Base-by-base conservation (phyloP, 2,329 filamentous ascomycete species). In the Beauveria bassiana region DNA sequence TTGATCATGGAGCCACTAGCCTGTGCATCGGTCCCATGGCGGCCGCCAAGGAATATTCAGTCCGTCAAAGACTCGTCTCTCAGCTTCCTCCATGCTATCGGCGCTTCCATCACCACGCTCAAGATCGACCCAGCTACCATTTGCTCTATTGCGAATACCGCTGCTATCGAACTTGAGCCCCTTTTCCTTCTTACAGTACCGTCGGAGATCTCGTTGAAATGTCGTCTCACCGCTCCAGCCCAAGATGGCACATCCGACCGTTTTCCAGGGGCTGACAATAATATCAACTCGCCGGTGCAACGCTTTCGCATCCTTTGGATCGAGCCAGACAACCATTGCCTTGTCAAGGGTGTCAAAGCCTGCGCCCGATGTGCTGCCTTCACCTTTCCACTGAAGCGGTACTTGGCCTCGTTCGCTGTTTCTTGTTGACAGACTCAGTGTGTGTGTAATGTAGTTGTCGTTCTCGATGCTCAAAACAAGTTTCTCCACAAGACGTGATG, bases 301-400 rank as follows among this genome's bases (percentile, higher is more conserved):
- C n/a, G 62, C 55, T 31, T 58, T 62, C 5, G 40, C n/a, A 2
- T 63, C 40, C 16, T 53, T 54, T 1, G 67, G 63, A 40, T 72
- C 66, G 70, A 96, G 90, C 93, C 93, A 98, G 0, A 97, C 91
- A 1, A 97, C 89, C 58, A 98, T 77, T 0, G 92, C 92, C 72
- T 97, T 97, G 72, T 98, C 93, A 1, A 98, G 80, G 0, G 86
- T 90, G 70, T 97, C 93, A 66, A 96, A 97, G 0, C 90, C 90
- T 24, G 80, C 76, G 0, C 81, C 81, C 14, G 59, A 63, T 20
- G 20, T 61, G 2, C 53, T 59, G 24, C 65, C 69, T 38, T 70
- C 70, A 0, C 80, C 81, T 64, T 80, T 81, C 81, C 81, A 86
- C 20, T 74, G 71, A 7, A 85, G 72, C 0, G 84, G 78, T 24